Evolutionary conservation across 2,329 filamentous ascomycete species (phyloP).

Genomic region (Cytospora piceicola): DNA sequence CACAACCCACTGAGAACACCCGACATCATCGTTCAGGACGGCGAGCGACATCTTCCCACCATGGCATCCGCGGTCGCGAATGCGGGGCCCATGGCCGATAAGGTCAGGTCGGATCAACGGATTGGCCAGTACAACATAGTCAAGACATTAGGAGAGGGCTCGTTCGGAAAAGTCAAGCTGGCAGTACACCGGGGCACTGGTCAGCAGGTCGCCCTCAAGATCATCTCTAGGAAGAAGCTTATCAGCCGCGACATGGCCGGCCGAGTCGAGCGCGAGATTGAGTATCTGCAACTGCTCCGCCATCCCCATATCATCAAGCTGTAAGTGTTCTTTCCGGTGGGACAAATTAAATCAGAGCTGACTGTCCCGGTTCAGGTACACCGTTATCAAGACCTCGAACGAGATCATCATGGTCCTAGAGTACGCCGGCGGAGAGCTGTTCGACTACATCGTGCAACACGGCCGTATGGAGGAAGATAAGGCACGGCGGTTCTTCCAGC

Average conservation of each 20-base stretch:
- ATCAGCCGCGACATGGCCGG: slow-evolving; percentile 98
- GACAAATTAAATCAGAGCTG: neutral
- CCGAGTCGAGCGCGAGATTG: slow-evolving; percentile 95
- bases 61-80: slow-evolving; percentile 38
- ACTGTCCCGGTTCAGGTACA: slow-evolving; percentile 64
- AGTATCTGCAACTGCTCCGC: slow-evolving; percentile 91
- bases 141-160: slow-evolving; percentile 91
- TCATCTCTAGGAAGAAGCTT: slow-evolving; percentile 94
- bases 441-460: slow-evolving; percentile 96
- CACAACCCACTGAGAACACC: slow-evolving; percentile 36
- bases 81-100: slow-evolving; percentile 42
- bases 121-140: slow-evolving; percentile 91
- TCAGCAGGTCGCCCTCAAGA: slow-evolving; percentile 96
- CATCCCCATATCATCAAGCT: slow-evolving; percentile 99
- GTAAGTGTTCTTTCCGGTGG: slow-evolving; percentile 50
- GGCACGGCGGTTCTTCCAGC: slow-evolving; percentile 97
- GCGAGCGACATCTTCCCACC: slow-evolving; percentile 37
- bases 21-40: slow-evolving; percentile 39
- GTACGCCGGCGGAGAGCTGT: slow-evolving; percentile 93
- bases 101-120: slow-evolving; percentile 73
- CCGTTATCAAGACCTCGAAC: slow-evolving; percentile 89
- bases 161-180: slow-evolving; percentile 98
- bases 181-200: slow-evolving; percentile 89
- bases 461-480: slow-evolving; percentile 89
- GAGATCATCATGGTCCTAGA: slow-evolving; percentile 99